Base-by-base conservation (phyloP, 306 rosid genomes). In the Erythrophleum fordii region DNA sequence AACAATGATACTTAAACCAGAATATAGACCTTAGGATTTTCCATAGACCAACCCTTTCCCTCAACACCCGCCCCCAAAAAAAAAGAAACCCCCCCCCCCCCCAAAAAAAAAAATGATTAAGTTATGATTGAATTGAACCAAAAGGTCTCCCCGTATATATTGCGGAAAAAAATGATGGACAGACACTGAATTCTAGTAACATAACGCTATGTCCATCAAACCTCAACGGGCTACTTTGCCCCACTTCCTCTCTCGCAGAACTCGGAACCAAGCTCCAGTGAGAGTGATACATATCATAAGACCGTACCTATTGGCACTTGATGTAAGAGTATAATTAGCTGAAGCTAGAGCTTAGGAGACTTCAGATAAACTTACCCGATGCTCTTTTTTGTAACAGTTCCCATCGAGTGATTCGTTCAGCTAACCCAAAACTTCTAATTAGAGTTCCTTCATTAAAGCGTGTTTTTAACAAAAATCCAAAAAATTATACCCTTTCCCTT, bases 271-370 rank as follows among this genome's bases (percentile, higher is more conserved):
- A 84, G 72, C 23, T 49, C 77, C 76, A 72, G 37, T 31, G 48
- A 73, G n/a, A 73, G 73, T 81, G 58, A 69, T 62, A 69, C 71
- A 12, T 64, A 65, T 64, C 17, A 70, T 11, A 45, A 59, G 11
- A 66, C 64, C 48, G 42, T 53, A 73, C 67, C 75, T 28, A 74
- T 46, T 37, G 74, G 7, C 75, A 66, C 64, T 71, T 61, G 58
- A 64, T 10, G 46, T 53, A 70, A 70, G 48, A 70, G 41, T 39
- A 37, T 28, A 55, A 35, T 62, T 11, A 56, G 55, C 61, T 26
- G 56, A 17, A 78, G 25, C 77, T 17, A 60, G 10, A 48, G 41
- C 64, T 25, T 2, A 31, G 31, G 26, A 55, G 70, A 53, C 84
- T 77, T 13, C 0, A 56, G n/a, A 17, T 42, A 26, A 62, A 64